Evolutionary conservation across 1,284 basidiomycete species (phyloP).

Genomic region (Paramarasmius palmivorus): DNA sequence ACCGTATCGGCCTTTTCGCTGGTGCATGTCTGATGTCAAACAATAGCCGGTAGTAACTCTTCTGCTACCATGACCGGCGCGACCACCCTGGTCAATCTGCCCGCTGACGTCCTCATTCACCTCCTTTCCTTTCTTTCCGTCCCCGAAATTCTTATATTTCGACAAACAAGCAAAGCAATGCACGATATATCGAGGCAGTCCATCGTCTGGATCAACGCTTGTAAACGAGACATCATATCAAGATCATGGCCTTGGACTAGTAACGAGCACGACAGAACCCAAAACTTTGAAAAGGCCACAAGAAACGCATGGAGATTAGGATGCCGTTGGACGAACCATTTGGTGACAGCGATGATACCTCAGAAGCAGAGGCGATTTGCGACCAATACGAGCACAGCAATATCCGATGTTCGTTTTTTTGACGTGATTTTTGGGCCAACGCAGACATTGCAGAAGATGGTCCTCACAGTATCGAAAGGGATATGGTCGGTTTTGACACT

Average conservation of each 20-base stretch:
- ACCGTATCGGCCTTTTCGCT: no score
- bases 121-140: slow-evolving; percentile 48
- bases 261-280: not conserved
- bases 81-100: not conserved
- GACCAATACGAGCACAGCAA: slow-evolving; percentile 36
- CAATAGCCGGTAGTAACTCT: no score
- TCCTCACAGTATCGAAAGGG: slow-evolving; percentile 55
- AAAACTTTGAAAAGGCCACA: not conserved
- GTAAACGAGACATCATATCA: slow-evolving; percentile 39
- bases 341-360: not conserved
- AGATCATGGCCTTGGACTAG: slow-evolving; percentile 8
- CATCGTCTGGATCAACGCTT: slow-evolving; percentile 57
- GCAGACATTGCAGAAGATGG: slow-evolving; percentile 28
- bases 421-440: slow-evolving; percentile 25
- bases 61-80: no score
- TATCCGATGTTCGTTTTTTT: slow-evolving; percentile 54
- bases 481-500: slow-evolving; percentile 57
- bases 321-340: not conserved
- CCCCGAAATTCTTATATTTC: slow-evolving; percentile 43
- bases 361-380: slow-evolving; percentile 18
- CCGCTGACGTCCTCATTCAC: slow-evolving; percentile 50
- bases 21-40: no score
- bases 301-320: slow-evolving; percentile 4
- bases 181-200: slow-evolving; percentile 40
- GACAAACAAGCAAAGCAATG: slow-evolving; percentile 53